Evolutionary conservation across 305 asterid species (phyloP).

Genomic region (Rubia tinctorum): DNA sequence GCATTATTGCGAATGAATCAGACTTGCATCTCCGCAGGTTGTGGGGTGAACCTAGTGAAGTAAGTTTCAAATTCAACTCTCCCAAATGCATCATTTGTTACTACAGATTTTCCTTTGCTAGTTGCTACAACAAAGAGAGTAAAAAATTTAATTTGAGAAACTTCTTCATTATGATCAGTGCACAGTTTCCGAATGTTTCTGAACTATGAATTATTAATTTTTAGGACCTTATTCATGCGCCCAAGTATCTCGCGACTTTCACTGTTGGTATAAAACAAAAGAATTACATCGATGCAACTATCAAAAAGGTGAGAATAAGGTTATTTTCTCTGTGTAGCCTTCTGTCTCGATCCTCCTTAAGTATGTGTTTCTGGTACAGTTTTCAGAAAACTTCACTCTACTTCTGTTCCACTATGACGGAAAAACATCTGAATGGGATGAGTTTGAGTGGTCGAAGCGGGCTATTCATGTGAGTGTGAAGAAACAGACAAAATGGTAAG

Average conservation of each 20-base stretch:
- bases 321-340: background rate
- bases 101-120: too few relatives aligned
- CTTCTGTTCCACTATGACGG: background rate
- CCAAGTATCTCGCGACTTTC: conserved; percentile 27
- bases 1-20: conserved; percentile 4
- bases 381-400: background rate
- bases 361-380: background rate
- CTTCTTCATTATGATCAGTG: too few relatives aligned
- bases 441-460: background rate
- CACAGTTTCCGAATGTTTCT: background rate
- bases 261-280: conserved; percentile 30
- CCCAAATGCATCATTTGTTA: too few relatives aligned
- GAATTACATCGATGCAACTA: conserved; percentile 26
- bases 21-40: conserved; percentile 8
- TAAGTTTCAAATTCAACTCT: background rate
- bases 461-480: background rate
- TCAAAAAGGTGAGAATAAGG: conserved; percentile 15
- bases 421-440: background rate
- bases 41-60: conserved; percentile 4
- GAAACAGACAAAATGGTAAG: background rate
- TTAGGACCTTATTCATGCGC: conserved; percentile 25
- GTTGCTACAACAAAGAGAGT: too few relatives aligned
- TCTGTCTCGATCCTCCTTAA: too few relatives aligned
- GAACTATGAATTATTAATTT: background rate
- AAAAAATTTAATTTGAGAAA: too few relatives aligned